These are phyloP conservation scores for Fusarium foetens DNA, from an alignment of 2,329 filamentous ascomycete species.

Conservation along the genomic window DNA sequence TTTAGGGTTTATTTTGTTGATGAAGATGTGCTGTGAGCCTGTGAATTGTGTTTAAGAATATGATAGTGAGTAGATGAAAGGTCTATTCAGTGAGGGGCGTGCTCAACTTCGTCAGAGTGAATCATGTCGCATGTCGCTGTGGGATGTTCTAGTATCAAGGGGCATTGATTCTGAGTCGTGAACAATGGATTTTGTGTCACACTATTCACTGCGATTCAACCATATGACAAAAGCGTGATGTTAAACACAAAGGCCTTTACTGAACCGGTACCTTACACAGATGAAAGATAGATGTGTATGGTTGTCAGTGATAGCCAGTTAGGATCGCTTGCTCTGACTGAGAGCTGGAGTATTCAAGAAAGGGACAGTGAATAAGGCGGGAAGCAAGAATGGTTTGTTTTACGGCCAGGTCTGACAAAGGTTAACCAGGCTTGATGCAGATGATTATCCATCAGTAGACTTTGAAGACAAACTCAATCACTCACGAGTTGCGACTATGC, in stretches of 20 bases:
- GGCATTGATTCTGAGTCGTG: background rate
- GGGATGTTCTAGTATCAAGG: background rate
- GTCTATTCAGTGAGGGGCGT: background rate
- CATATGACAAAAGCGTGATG: background rate
- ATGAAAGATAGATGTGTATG: background rate
- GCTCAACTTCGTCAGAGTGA: background rate
- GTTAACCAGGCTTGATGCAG: background rate
- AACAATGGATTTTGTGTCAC: background rate
- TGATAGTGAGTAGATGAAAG: background rate
- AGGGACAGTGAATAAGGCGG: background rate
- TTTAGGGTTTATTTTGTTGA: slow-evolving; percentile 15
- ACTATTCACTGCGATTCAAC: background rate
- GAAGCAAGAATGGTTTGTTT: background rate
- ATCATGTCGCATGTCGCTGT: background rate
- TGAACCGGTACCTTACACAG: background rate
- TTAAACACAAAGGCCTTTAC: background rate
- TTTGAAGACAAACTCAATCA: background rate
- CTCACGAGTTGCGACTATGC: background rate
- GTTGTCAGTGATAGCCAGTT: background rate
- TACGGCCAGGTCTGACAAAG: background rate
- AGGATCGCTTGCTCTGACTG: background rate
- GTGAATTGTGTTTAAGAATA: background rate
- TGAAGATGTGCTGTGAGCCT: background rate
- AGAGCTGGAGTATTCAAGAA: background rate
- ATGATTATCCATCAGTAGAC: background rate